phyloP scores from a whole-genome alignment of 371 early-diverging fungal genomes.

The Mycotypha africana region DNA sequence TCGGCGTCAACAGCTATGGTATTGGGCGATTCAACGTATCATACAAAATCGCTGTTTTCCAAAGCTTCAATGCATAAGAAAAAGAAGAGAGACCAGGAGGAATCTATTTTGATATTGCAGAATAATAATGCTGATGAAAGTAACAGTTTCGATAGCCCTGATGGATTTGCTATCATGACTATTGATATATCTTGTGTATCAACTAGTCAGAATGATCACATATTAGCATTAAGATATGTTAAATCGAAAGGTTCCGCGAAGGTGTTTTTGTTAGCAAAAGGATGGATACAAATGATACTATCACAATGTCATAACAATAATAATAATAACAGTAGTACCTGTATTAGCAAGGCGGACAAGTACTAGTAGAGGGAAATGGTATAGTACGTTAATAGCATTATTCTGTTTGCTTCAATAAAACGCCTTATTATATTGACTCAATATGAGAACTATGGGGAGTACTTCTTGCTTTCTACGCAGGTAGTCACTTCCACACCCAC shows the following conservation, averaged over 20 bases:
- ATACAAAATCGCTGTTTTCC: conserved; percentile 12
- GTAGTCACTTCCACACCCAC: no score
- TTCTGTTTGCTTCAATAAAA: no score
- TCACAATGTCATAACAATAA: no score
- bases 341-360: no score
- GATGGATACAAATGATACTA: conserved; percentile 32
- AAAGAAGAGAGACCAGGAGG: no score
- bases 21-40: background rate
- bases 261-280: conserved; percentile 40
- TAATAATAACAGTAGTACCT: no score
- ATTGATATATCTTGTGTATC: conserved; percentile 31
- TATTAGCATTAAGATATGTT: conserved; percentile 30
- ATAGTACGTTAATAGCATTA: no score
- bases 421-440: no score
- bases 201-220: conserved; percentile 6
- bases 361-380: no score
- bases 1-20: background rate
- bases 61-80: conserved; percentile 14
- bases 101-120: background rate
- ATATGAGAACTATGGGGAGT: no score
- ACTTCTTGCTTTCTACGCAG: no score
- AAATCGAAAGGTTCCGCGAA: conserved; percentile 34
- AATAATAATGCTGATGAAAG: background rate
- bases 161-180: conserved; percentile 29
- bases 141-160: conserved; percentile 7